Evolutionary conservation across 306 rosid species (phyloP), one percentile per base, ranked within the genome.

Genomic region (Lathyrus tuberosus): DNA sequence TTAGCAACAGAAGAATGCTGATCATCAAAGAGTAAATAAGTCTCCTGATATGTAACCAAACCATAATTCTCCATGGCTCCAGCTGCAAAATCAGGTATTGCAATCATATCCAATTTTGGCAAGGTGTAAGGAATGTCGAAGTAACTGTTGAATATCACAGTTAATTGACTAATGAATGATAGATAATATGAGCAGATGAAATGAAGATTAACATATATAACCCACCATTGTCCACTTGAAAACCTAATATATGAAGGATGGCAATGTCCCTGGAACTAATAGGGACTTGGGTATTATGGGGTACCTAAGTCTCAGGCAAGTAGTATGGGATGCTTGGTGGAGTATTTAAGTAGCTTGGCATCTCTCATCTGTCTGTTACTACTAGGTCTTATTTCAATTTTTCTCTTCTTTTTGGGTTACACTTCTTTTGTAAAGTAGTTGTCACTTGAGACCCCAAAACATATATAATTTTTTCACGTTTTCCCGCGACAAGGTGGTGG

Each of bases 31-130:
- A 93, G 97, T 78, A 93, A 85, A 83, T 84, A 94, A 56, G 91
- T 86, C 86, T 93, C 98, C 57, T 91, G 88, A 70, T 86, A 90
- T 61, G 98, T 93, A 72, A 93, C 94, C 76, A 93, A 83, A 67
- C 98, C 98, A 84, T 93, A 93, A 74, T 93, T 93, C 82, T 93
- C 98, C 98, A 93, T 93, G 70, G 98, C 98, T 44, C 97, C 97
- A 80, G 91, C 87, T 77, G 98, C 88, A 80, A 94, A 94, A 84
- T 90, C 97, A 75, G 98, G 98, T 69, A 94, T 90, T 15, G 98
- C 97, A 77, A 89, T 66, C 98, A 94, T 88, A 77, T 94, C 98
- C 85, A 94, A 74, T 79, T 94, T 94, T 42, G 98, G 98, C 46
- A 94, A 77, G 57, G 95, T 16, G 79, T 90, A 94, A 53, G 98